phyloP scores from a whole-genome alignment of 257 asterid species.

The Cruciata laevipes region DNA sequence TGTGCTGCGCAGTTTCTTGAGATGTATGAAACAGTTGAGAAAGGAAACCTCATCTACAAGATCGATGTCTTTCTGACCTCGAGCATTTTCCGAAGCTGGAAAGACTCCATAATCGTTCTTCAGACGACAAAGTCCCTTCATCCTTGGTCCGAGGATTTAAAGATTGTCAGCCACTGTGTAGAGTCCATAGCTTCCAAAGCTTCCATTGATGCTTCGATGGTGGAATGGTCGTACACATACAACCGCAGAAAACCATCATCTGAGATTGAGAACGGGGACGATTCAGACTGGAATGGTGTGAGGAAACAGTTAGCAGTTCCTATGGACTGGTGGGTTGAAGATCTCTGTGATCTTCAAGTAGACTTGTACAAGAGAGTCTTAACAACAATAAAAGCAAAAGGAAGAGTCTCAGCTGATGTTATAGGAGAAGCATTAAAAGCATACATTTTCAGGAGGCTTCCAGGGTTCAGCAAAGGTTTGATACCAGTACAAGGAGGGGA shows the following conservation, averaged over 20 bases:
- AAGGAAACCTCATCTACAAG: slow-evolving; percentile 79
- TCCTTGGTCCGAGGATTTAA: slow-evolving; percentile 68
- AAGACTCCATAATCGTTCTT: slow-evolving; percentile 84
- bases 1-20: slow-evolving; percentile 86
- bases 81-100: slow-evolving; percentile 85
- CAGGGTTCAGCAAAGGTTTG: slow-evolving; percentile 44
- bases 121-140: slow-evolving; percentile 62
- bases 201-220: slow-evolving; percentile 46
- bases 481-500: slow-evolving; percentile 49
- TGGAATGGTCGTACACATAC: slow-evolving; percentile 73
- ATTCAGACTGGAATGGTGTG: slow-evolving; percentile 48
- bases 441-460: slow-evolving; percentile 48
- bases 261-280: slow-evolving; percentile 35
- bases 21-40: slow-evolving; percentile 71
- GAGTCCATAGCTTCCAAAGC: slow-evolving; percentile 67
- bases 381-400: slow-evolving; percentile 50
- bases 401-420: slow-evolving; percentile 43
- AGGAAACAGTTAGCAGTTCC: slow-evolving; percentile 59
- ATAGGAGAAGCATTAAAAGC: slow-evolving; percentile 70
- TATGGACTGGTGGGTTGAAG: slow-evolving; percentile 92
- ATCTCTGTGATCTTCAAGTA: slow-evolving; percentile 68
- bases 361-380: slow-evolving; percentile 61
- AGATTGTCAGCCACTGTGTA: slow-evolving; percentile 53
- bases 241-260: slow-evolving; percentile 53
- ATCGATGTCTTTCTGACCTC: slow-evolving; percentile 72